A percentile compares a stretch with the other conserved stretches of the same genome.
These are phyloP conservation scores for Hypseocharis bilobata DNA, from an alignment of 441 rosid genomes.

Conservation along the genomic window DNA sequence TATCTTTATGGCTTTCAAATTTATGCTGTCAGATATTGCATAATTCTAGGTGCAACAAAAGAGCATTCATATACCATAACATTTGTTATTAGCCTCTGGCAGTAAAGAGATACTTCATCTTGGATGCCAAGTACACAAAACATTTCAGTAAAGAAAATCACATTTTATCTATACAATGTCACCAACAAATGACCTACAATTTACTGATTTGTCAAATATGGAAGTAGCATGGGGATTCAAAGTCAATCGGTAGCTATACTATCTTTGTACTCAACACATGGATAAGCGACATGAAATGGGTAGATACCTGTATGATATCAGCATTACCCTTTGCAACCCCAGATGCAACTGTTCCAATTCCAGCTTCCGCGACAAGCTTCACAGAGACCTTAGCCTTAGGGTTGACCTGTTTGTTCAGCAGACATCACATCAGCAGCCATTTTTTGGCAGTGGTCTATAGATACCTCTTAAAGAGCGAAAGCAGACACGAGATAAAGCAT, in stretches of 20 bases:
- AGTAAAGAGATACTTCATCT: not conserved
- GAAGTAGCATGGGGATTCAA: no score
- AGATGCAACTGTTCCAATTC: slow-evolving; percentile 97
- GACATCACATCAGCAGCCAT: slow-evolving; percentile 9
- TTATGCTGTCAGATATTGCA: not conserved
- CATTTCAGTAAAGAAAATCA: no score
- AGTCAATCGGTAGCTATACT: slow-evolving; percentile 1
- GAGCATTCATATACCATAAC: not conserved
- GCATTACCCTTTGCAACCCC: slow-evolving; percentile 99
- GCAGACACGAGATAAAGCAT: slow-evolving; percentile 20
- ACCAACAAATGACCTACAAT: no score
- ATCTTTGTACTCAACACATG: slow-evolving; percentile 11
- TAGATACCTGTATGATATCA: slow-evolving; percentile 78
- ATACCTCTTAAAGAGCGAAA: not conserved
- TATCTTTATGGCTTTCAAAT: not conserved
- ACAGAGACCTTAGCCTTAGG: slow-evolving; percentile 96
- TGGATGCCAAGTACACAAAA: not conserved
- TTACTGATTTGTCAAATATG: no score
- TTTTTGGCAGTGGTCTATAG: slow-evolving; percentile 10
- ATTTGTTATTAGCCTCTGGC: not conserved
- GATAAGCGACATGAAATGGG: slow-evolving; percentile 10
- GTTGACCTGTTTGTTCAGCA: slow-evolving; percentile 54
- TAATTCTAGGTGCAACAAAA: not conserved
- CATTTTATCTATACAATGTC: no score
- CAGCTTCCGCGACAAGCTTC: slow-evolving; percentile 98